Evolutionary conservation across 1,284 basidiomycete genomes (phyloP), one percentile per base, ranked within the genome.

Genomic region (Rugosomyces carneus): DNA sequence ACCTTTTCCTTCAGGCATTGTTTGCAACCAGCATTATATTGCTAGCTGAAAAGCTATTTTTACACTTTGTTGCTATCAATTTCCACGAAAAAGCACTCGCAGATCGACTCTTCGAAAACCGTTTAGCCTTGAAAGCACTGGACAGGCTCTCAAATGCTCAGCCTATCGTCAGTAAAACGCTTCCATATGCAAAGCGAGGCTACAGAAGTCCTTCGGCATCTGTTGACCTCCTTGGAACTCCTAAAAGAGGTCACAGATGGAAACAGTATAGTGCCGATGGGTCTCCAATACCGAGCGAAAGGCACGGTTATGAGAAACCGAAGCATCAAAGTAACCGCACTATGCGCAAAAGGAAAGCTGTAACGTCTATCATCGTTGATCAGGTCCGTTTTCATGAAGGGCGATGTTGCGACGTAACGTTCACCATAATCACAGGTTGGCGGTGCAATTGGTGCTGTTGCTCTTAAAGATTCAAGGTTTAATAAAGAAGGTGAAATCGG

Each of bases 1-100:
- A 37, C 18, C 4, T 31, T 29, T 15, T 15, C 19, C 15, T 42
- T 43, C 53, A 82, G 80, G 81, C 80, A 11, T 61, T 87, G 21
- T 89, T 89, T 56, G 68, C 82, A 9, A 68, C 76, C 3, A 70
- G 75, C 1, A 60, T 85, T 18, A 72, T 89, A 37, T 60, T 89
- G 6, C 72, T 88, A 3, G 72, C 67, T 7, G 85, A 89, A 59
- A 89, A 89, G 57, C 60, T 84, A 34, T 80, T 84, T 59, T 62
- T 89, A 23, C 81, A 79, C 54, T 81, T 82, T 52, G 76, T 87
- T 36, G 84, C 84, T n/a, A 87, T 87, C 64, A 81, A 78, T 55
- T 88, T 88, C 59, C 85, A 88, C 60, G 70, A 78, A 53, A 82
- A 76, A 52, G 84, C 85, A 5, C 73, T 88, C 21, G 78, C 83